These are phyloP conservation scores for Botryotinia globosa DNA, from an alignment of 2,329 filamentous ascomycete species.

Conservation along the genomic window DNA sequence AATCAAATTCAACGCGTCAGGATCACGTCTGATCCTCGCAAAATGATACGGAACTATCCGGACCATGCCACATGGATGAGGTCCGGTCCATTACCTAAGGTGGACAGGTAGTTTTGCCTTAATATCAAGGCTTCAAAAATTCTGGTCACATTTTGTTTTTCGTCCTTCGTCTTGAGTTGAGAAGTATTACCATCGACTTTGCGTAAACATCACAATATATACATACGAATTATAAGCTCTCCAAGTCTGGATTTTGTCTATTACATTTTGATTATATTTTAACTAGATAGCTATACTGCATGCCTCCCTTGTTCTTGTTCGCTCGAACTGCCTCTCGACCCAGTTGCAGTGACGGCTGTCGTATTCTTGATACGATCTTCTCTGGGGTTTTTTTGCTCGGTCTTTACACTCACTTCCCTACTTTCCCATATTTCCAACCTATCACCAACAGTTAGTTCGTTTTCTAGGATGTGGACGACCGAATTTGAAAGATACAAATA, in stretches of 20 bases:
- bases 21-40: slow-evolving; percentile 10
- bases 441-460: neutral
- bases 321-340: neutral
- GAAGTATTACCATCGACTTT: neutral
- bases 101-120: neutral
- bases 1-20: slow-evolving; percentile 20
- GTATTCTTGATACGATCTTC: neutral
- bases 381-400: neutral
- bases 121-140: neutral
- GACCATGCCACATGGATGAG: neutral
- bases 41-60: neutral
- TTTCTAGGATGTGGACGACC: neutral
- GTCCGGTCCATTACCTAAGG: neutral
- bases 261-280: neutral
- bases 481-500: neutral
- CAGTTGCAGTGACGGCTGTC: neutral
- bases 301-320: neutral
- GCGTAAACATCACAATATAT: neutral
- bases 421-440: slow-evolving; percentile 18
- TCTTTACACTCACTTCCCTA: slow-evolving; percentile 10
- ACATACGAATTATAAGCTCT: neutral
- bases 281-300: neutral
- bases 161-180: neutral
- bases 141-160: neutral
- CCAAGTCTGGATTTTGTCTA: neutral